phyloP scores from a whole-genome alignment of 805 yeast species.

The Myxozyma neotropica region DNA sequence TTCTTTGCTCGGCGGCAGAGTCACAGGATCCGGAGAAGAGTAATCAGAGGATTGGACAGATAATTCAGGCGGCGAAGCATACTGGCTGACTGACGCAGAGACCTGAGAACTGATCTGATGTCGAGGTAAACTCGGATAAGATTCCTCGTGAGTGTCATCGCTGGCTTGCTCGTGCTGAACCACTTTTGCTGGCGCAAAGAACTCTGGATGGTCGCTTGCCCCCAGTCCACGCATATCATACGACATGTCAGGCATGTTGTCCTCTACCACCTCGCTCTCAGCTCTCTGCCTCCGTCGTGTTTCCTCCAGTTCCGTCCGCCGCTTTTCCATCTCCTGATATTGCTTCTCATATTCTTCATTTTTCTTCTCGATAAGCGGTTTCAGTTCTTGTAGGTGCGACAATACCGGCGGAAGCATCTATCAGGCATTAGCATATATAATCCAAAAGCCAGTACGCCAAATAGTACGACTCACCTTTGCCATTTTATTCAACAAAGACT shows the following conservation, averaged over 20 bases:
- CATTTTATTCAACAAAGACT: slow-evolving; percentile 11
- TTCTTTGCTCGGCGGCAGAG: slow-evolving; percentile 1
- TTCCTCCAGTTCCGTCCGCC: slow-evolving; percentile 12
- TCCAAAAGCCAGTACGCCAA: neutral
- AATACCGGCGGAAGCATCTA: slow-evolving; percentile 16
- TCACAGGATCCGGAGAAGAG: neutral
- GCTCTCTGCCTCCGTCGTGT: slow-evolving; percentile 2
- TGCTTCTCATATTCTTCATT: slow-evolving; percentile 14
- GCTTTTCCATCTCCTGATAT: slow-evolving; percentile 3
- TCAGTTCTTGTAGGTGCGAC: slow-evolving; percentile 28
- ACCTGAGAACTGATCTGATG: neutral
- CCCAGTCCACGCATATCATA: slow-evolving; percentile 26
- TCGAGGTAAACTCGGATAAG: too few relatives aligned
- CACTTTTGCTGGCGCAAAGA: neutral
- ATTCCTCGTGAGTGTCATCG: too few relatives aligned
- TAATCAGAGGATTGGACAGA: too few relatives aligned
- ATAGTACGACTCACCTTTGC: slow-evolving; percentile 19
- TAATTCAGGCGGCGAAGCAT: too few relatives aligned
- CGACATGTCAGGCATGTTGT: neutral
- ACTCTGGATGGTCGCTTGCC: slow-evolving; percentile 16
- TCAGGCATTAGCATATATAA: neutral
- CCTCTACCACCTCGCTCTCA: too few relatives aligned
- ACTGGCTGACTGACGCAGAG: neutral
- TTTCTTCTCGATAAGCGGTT: slow-evolving; percentile 32
- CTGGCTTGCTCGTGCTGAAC: neutral